Conservation (phyloP, 139 green algal genomes). For the Micromonas pusilla region DNA sequence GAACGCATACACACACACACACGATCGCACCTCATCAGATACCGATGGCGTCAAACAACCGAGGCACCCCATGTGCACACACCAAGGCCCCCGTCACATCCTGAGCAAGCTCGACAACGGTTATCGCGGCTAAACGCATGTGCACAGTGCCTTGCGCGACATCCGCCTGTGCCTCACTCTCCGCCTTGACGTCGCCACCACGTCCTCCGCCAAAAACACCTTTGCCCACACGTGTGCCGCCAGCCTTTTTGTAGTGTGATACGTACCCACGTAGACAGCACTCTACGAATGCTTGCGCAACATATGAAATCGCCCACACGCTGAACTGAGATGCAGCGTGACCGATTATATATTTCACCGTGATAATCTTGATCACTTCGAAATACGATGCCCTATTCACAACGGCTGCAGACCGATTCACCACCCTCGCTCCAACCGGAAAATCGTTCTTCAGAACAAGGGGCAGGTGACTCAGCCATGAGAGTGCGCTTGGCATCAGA, state of each 20-base stretch:
- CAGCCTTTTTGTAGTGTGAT: background rate
- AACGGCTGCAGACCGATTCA: no score
- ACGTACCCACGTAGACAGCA: background rate
- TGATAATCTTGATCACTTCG: no score
- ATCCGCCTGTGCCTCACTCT: no score
- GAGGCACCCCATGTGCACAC: background rate
- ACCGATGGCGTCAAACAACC: slow-evolving; percentile 2
- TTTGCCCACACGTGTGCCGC: background rate
- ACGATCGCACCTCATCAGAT: background rate
- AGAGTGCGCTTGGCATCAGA: no score
- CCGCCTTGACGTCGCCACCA: background rate
- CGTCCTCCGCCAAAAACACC: background rate
- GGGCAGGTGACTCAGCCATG: no score
- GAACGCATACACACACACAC: no score
- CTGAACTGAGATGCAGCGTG: background rate
- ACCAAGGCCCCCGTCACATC: background rate
- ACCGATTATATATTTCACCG: slow-evolving; percentile 11
- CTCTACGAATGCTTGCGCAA: background rate
- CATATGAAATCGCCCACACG: background rate
- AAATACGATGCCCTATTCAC: no score
- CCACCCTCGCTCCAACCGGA: no score
- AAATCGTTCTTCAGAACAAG: no score
- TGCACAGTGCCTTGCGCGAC: slow-evolving; percentile 5
- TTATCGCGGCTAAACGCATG: slow-evolving; percentile 3
- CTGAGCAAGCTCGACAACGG: slow-evolving; percentile 8